Conservation (phyloP, 805 yeast species). For the Millerozyma miso region DNA sequence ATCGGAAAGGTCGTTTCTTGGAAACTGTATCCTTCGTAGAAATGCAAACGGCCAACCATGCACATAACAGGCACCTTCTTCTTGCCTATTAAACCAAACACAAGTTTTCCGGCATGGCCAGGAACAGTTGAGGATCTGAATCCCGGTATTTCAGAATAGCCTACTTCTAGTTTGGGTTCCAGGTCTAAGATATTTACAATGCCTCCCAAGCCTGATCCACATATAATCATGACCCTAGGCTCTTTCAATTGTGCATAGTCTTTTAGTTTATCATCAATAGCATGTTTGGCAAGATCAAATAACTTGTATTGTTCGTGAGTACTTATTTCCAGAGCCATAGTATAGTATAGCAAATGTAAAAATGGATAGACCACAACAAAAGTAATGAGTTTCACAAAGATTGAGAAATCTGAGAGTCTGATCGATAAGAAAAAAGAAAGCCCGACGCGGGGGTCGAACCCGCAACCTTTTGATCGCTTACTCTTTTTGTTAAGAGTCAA, state of each 20-base stretch:
- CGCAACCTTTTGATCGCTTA: constrained; percentile 9
- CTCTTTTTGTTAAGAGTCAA: constrained; percentile 11
- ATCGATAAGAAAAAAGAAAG: constrained; percentile 2
- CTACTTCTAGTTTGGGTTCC: constrained; percentile 45
- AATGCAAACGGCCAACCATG: constrained; percentile 91
- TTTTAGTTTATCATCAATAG: not conserved
- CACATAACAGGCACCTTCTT: constrained; percentile 77
- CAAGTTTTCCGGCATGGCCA: constrained; percentile 82
- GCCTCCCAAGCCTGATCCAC: constrained; percentile 95
- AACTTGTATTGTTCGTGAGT: constrained; percentile 13
- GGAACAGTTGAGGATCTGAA: constrained; percentile 78
- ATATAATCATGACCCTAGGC: constrained; percentile 75
- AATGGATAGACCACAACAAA: too few relatives aligned
- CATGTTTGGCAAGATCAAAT: constrained; percentile 7
- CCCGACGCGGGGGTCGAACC: constrained; percentile 12
- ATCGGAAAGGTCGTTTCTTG: constrained; percentile 82
- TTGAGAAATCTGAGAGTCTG: too few relatives aligned
- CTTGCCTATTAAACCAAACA: constrained; percentile 71
- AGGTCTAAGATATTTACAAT: constrained; percentile 53
- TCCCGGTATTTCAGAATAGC: constrained; percentile 72
- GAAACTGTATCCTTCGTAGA: constrained; percentile 87
- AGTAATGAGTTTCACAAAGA: too few relatives aligned
- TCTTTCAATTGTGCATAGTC: constrained; percentile 9
- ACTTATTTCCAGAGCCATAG: constrained; percentile 9
- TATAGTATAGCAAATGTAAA: too few relatives aligned